These are phyloP conservation scores for Geotrichum cucujoidarum DNA, from an alignment of 1,139 yeast genomes.

Conservation along the genomic window DNA sequence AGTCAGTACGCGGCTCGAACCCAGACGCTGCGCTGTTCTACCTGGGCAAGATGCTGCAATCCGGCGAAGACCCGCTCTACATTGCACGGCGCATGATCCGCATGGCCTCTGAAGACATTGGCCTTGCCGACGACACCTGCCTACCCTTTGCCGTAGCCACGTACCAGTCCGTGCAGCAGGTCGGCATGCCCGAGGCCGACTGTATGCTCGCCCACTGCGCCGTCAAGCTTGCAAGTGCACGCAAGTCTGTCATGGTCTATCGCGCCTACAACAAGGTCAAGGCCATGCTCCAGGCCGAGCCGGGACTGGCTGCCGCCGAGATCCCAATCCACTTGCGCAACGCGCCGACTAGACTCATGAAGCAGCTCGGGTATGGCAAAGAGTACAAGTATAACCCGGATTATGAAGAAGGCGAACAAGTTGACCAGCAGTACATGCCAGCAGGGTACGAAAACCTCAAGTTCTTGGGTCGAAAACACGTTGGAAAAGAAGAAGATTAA, in stretches of 20 bases:
- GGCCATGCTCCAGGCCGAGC: conserved; percentile 50
- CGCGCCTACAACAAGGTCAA: conserved; percentile 71
- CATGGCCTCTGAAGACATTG: conserved; percentile 88
- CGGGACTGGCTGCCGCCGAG: conserved; percentile 49
- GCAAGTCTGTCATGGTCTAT: conserved; percentile 80
- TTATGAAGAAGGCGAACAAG: conserved; percentile 64
- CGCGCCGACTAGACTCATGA: conserved; percentile 91
- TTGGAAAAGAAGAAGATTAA: conserved; percentile 28
- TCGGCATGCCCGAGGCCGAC: conserved; percentile 98
- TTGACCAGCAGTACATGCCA: conserved; percentile 53
- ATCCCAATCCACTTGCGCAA: conserved; percentile 65
- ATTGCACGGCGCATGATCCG: conserved; percentile 90
- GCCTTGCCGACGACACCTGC: conserved; percentile 74
- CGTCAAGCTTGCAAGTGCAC: conserved; percentile 76
- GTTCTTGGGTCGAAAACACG: conserved; percentile 43
- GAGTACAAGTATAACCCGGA: conserved; percentile 86
- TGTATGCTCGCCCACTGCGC: conserved; percentile 87
- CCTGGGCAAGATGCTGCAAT: conserved; percentile 76
- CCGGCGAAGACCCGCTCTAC: conserved; percentile 92
- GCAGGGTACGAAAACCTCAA: conserved; percentile 30
- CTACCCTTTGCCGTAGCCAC: conserved; percentile 84
- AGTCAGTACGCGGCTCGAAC: conserved; percentile 80
- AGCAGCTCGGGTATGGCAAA: conserved; percentile 77
- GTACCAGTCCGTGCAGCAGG: conserved; percentile 79
- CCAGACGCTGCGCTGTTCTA: conserved; percentile 88